Evolutionary conservation across 2,329 filamentous ascomycete genomes (phyloP), one percentile per base, ranked within the genome.

Genomic region (Fusarium gaditjirri): DNA sequence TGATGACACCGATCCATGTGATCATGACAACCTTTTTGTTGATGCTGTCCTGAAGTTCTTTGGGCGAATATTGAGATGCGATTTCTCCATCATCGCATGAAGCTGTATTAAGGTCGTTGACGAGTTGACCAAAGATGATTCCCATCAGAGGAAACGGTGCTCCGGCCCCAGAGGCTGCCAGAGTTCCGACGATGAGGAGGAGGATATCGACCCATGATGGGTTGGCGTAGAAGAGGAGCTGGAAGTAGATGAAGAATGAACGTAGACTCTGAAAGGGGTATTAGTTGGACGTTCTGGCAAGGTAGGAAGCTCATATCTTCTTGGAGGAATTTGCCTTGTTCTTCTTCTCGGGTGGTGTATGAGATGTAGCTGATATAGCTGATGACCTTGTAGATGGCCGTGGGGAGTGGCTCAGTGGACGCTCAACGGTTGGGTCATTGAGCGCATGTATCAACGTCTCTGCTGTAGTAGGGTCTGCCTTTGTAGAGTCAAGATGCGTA

Each of bases 141-240:
- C 87, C 89, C 75, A 91, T 87, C 25, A 92, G 81, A 19, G 90
- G 90, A 62, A 91, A 90, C 1, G 90, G 89, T 8, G 89, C 84
- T 50, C 89, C 90, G n/a, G 89, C 86, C 31, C 84, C 87, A 47
- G 88, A 86, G 58, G 88, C 85, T 59, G 83, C 81, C 44, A 84
- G 46, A 39, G 79, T 81, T 44, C 84, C 85, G 31, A 81, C 72
- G 21, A 82, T 17, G 42, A 87, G 79, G 52, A 87, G 80, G n/a
- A 78, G 49, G 65, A 83, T 77, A 66, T 86, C 85, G 63, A 84
- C 65, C 76, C 80, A 81, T 72, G 80, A 81, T 27, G 85, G 85
- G 49, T 85, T 78, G 61, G 83, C 84, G 64, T 84, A 85, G 69
- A 83, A 78, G 38, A 86, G 82, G 43, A 86, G 81, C 27, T 81